phyloP scores from a whole-genome alignment of 2,329 filamentous ascomycete genomes.

The Dryadomyces quercus-mongolicae region DNA sequence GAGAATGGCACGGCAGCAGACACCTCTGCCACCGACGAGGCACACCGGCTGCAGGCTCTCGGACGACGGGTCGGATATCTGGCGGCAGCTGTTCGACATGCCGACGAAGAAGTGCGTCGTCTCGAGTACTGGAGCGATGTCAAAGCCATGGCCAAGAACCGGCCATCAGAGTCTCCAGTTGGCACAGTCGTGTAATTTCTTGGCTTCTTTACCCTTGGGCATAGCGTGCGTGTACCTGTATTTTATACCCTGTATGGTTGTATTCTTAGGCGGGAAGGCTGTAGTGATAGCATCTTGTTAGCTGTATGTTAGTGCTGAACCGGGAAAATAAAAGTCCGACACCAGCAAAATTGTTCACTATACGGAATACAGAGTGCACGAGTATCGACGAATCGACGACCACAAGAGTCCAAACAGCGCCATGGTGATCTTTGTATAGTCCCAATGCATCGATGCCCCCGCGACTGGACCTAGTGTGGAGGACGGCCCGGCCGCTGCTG shows the following conservation, averaged over 20 bases:
- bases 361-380: too few relatives aligned
- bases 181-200: neutral
- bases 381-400: too few relatives aligned
- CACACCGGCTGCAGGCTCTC: neutral
- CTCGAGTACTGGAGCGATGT: conserved; percentile 85
- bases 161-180: neutral
- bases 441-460: conserved; percentile 7
- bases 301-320: neutral
- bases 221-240: too few relatives aligned
- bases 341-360: neutral
- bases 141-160: conserved; percentile 44
- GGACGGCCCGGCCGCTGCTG: conserved; percentile 2
- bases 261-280: too few relatives aligned
- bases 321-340: neutral
- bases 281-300: neutral
- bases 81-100: conserved; percentile 60
- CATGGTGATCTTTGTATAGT: conserved; percentile 2
- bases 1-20: neutral
- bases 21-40: neutral
- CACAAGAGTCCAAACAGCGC: too few relatives aligned
- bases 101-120: conserved; percentile 67
- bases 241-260: too few relatives aligned
- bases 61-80: conserved; percentile 50
- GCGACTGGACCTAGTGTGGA: conserved; percentile 7
- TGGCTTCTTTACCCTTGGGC: too few relatives aligned